A percentile compares a stretch with the other conserved stretches of the same genome.
Conservation (phyloP, 495 filamentous ascomycete genomes). For the Articulospora tetracladia region DNA sequence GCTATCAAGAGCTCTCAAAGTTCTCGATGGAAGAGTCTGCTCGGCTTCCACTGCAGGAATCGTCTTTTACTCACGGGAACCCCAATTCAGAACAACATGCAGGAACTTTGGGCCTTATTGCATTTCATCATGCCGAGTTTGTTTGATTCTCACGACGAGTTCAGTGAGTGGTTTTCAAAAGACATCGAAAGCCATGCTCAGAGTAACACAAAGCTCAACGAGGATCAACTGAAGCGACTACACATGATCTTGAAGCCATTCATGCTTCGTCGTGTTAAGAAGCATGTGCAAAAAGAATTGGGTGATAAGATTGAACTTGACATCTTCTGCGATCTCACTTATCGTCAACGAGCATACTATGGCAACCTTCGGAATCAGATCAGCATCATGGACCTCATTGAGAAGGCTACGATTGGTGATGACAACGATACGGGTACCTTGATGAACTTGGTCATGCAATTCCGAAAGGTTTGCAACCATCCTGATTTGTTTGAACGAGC, state of each 20-base stretch:
- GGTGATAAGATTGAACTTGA: constrained; percentile 98
- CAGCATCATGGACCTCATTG: constrained; percentile 96
- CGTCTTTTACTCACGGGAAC: constrained; percentile 93
- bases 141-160: constrained; percentile 98
- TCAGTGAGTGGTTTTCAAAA: constrained; percentile 99
- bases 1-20: constrained; percentile 98
- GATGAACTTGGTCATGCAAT: constrained; percentile 99
- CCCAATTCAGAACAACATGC: constrained; percentile 99
- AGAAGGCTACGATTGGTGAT: constrained; percentile 92
- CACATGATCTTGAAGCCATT: constrained; percentile 99
- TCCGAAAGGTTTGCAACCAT: constrained; percentile 98
- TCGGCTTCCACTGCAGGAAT: constrained; percentile 95
- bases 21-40: constrained; percentile 91
- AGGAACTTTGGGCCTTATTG: constrained; percentile 94
- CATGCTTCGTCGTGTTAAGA: constrained; percentile 99
- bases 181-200: constrained; percentile 98
- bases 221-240: constrained; percentile 91
- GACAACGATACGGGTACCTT: constrained; percentile 91
- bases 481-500: constrained; percentile 95
- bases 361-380: constrained; percentile 89
- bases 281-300: constrained; percentile 97
- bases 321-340: constrained; percentile 94
- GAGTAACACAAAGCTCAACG: constrained; percentile 97
- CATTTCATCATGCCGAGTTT: constrained; percentile 99
- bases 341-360: constrained; percentile 95